Evolutionary conservation across 2,329 filamentous ascomycete species (phyloP).

Genomic region (Emmonsiellopsis sp.): DNA sequence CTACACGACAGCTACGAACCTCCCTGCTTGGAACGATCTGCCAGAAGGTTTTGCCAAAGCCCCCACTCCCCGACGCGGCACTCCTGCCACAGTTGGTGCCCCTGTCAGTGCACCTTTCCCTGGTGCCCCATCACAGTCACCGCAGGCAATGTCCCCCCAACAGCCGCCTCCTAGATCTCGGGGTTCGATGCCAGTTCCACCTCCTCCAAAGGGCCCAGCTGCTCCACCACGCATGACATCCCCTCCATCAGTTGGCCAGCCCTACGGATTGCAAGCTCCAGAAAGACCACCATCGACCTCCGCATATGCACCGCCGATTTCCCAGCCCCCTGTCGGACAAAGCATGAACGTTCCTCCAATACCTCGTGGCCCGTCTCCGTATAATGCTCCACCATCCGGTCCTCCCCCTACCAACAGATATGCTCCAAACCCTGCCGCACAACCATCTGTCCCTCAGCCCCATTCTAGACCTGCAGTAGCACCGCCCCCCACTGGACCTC

Average conservation of each 20-base stretch:
- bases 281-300: constrained; percentile 48
- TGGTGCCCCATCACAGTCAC: constrained; percentile 37
- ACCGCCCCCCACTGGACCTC: constrained; percentile 34
- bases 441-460: constrained; percentile 40
- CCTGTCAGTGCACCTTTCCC: constrained; percentile 69
- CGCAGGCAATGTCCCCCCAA: constrained; percentile 35
- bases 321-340: constrained; percentile 30
- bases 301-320: constrained; percentile 54
- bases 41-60: constrained; percentile 70
- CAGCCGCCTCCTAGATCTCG: constrained; percentile 51
- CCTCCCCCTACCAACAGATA: constrained; percentile 68
- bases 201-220: constrained; percentile 35
- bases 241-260: constrained; percentile 51
- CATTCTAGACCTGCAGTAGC: constrained; percentile 41
- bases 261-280: constrained; percentile 40
- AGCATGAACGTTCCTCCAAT: constrained; percentile 45
- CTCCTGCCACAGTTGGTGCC: constrained; percentile 54
- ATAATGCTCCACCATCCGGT: constrained; percentile 66
- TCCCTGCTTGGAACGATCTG: constrained; percentile 88
- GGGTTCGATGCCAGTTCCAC: constrained; percentile 17
- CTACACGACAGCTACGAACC: constrained; percentile 53
- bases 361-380: constrained; percentile 71
- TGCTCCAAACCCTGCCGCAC: constrained; percentile 56
- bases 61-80: constrained; percentile 62
- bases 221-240: constrained; percentile 62